A percentile compares a stretch with the other conserved stretches of the same genome.
Conservation (phyloP, 148 eudicot genomes). For the Nepenthes mirabilis region DNA sequence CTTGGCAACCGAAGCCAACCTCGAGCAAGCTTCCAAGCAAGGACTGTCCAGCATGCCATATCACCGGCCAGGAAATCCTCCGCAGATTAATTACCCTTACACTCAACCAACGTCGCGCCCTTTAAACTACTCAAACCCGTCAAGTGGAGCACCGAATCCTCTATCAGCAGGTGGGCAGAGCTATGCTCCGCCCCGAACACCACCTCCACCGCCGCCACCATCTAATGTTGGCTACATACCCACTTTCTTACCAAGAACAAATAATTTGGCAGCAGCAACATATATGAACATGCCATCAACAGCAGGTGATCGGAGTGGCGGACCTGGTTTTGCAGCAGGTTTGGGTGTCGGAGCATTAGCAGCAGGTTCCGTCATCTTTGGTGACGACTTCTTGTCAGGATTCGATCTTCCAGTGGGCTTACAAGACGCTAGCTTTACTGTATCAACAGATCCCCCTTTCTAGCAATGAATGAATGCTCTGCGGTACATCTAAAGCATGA, state of each 20-base stretch:
- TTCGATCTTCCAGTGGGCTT: slow-evolving; percentile 30
- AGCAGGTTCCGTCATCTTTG: slow-evolving; percentile 71
- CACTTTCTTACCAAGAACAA: slow-evolving; percentile 24
- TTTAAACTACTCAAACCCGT: slow-evolving; percentile 19
- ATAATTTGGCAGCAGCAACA: slow-evolving; percentile 14
- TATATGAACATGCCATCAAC: slow-evolving; percentile 53
- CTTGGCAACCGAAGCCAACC: slow-evolving; percentile 16
- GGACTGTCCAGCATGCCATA: slow-evolving; percentile 13
- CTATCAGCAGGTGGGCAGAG: no score
- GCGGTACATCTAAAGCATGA: no score
- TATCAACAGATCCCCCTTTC: slow-evolving; percentile 14
- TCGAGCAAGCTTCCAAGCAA: slow-evolving; percentile 18
- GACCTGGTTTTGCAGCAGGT: slow-evolving; percentile 64
- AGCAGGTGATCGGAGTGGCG: slow-evolving; percentile 11
- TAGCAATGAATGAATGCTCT: slow-evolving; percentile 10
- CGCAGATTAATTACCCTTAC: slow-evolving; percentile 14
- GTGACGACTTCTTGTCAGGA: slow-evolving; percentile 62
- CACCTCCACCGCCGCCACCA: no score
- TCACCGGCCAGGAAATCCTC: slow-evolving; percentile 16
- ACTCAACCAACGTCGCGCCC: slow-evolving; percentile 23
- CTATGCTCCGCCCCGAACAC: no score
- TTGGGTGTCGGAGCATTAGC: slow-evolving; percentile 74
- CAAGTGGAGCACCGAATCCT: slow-evolving; percentile 1
- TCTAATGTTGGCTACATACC: slow-evolving; percentile 17
- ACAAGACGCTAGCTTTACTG: no score